Evolutionary conservation across 495 filamentous ascomycete species (phyloP).

Genomic region (Lindgomyces ingoldianus): DNA sequence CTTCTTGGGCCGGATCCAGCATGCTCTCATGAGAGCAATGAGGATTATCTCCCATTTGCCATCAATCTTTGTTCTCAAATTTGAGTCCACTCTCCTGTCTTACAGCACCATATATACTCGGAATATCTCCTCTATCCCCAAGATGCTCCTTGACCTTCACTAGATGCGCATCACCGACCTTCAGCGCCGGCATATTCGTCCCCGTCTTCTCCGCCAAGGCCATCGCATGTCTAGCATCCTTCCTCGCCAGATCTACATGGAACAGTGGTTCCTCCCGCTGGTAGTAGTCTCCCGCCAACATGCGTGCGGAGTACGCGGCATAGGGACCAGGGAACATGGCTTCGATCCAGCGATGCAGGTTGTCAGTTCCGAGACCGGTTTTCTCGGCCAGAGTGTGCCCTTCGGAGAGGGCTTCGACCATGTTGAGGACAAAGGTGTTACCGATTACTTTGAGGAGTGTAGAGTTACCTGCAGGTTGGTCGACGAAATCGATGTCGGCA

Average conservation of each 20-base stretch:
- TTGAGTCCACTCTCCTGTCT: constrained; percentile 68
- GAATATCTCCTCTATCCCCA: constrained; percentile 78
- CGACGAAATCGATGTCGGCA: constrained; percentile 69
- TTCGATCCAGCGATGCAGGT: constrained; percentile 68
- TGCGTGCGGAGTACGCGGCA: constrained; percentile 69
- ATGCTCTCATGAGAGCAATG: too few species aligned
- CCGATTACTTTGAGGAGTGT: constrained; percentile 76
- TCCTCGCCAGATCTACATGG: constrained; percentile 80
- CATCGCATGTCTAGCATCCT: constrained; percentile 79
- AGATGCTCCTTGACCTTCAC: constrained; percentile 67
- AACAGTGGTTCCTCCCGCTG: constrained; percentile 75
- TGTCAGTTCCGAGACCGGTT: constrained; percentile 68
- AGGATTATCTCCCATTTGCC: too few species aligned
- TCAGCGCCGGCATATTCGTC: constrained; percentile 61
- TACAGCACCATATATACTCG: constrained; percentile 78
- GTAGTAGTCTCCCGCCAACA: constrained; percentile 75
- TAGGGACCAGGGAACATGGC: constrained; percentile 65
- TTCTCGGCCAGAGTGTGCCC: constrained; percentile 77
- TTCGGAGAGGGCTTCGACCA: constrained; percentile 77
- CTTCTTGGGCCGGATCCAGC: too few species aligned
- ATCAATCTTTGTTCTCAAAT: constrained; percentile 59
- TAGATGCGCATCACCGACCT: constrained; percentile 70
- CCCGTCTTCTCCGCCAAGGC: constrained; percentile 65
- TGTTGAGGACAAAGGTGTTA: constrained; percentile 84
- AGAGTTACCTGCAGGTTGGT: constrained; percentile 59